A percentile compares a stretch with the other conserved stretches of the same genome.
Conservation (phyloP, 257 asterid genomes). For the Solanum piurae region DNA sequence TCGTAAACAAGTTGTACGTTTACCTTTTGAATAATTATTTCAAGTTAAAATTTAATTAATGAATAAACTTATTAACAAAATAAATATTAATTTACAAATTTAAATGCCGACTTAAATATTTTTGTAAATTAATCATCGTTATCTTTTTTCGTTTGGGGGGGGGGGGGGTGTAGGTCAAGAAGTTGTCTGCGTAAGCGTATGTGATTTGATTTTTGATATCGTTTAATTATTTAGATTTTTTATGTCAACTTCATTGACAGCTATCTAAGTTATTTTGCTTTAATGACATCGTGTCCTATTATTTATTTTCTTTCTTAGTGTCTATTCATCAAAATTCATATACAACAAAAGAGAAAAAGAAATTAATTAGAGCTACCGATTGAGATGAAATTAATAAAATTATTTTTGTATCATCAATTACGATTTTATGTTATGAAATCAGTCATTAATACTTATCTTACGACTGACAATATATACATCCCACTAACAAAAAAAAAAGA, state of each 20-base stretch:
- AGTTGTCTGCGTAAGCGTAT: neutral
- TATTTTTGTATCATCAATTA: neutral
- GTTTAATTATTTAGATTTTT: neutral
- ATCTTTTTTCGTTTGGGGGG: neutral
- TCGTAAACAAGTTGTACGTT: neutral
- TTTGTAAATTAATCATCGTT: neutral
- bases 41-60: no score
- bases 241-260: neutral
- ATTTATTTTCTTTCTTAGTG: neutral
- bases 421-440: neutral
- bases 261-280: neutral
- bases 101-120: neutral
- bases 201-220: neutral
- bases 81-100: neutral
- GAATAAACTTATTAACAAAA: neutral
- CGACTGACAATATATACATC: accelerated
- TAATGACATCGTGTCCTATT: neutral
- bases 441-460: neutral
- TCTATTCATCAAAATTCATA: neutral
- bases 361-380: neutral
- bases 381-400: neutral
- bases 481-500: no score
- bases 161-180: neutral
- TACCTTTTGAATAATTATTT: neutral
- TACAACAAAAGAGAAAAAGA: neutral